Evolutionary conservation across 768 basidiomycete genomes (phyloP).

Genomic region (Suillus subaureus): DNA sequence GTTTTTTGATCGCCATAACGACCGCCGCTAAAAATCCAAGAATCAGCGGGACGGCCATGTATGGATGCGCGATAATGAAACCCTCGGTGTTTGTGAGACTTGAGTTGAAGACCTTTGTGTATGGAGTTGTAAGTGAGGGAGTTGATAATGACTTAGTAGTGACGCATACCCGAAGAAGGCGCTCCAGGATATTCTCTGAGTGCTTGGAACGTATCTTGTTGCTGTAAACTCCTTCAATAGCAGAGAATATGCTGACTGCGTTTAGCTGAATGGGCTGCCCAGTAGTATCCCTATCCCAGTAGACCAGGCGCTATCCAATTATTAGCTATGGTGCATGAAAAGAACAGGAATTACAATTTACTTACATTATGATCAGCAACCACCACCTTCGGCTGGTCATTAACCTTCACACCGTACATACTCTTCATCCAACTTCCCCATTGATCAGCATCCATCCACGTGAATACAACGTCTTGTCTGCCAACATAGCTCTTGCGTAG

Average conservation of each 20-base stretch:
- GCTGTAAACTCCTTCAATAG: constrained; percentile 65
- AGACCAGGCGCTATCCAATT: constrained; percentile 59
- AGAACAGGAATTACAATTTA: constrained; percentile 1
- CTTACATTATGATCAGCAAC: constrained; percentile 81
- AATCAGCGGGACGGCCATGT: constrained; percentile 15
- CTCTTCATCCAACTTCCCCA: constrained; percentile 92
- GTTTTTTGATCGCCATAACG: constrained; percentile 16
- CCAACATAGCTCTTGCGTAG: constrained; percentile 31
- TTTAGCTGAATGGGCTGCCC: constrained; percentile 61
- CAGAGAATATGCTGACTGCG: constrained; percentile 58
- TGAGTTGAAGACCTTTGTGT: constrained; percentile 20
- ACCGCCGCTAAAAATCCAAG: constrained; percentile 13
- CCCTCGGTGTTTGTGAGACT: constrained; percentile 14
- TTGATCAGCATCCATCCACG: constrained; percentile 84
- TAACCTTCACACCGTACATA: constrained; percentile 73
- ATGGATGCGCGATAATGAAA: constrained; percentile 23
- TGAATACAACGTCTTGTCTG: constrained; percentile 71
- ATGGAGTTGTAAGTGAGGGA: constrained; percentile 3
- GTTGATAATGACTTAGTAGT: background rate
- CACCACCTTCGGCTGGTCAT: constrained; percentile 47
- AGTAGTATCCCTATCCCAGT: constrained; percentile 69
- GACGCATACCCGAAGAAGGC: constrained; percentile 57
- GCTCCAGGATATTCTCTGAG: constrained; percentile 73
- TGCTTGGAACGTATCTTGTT: constrained; percentile 54
- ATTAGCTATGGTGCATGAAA: background rate